Evolutionary conservation across 352 stramenopile species (phyloP).

Genomic region (Phytopythium chamaehyphon): DNA sequence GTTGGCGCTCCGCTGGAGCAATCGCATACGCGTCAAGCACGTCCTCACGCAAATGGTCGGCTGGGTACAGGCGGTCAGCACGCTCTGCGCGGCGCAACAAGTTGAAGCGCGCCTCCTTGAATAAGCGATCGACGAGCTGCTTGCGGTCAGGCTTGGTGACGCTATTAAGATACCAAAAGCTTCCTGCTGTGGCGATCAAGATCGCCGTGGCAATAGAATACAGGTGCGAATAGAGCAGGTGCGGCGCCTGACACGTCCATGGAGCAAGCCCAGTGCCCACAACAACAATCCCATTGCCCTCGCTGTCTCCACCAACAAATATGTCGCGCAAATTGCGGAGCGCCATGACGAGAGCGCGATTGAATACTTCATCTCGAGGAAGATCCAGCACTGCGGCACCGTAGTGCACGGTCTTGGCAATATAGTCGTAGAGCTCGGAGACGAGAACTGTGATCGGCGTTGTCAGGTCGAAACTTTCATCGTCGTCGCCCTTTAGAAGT

Average conservation of each 20-base stretch:
- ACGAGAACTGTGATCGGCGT: conserved; percentile 39
- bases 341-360: conserved; percentile 55
- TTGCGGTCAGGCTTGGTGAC: conserved; percentile 40
- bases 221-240: conserved; percentile 40
- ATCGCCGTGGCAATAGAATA: conserved; percentile 36
- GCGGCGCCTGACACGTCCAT: conserved; percentile 45
- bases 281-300: conserved; percentile 18
- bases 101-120: conserved; percentile 68
- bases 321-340: conserved; percentile 50
- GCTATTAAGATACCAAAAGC: conserved; percentile 29
- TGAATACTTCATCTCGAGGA: conserved; percentile 50
- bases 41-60: conserved; percentile 54
- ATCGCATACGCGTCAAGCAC: conserved; percentile 34
- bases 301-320: conserved; percentile 35
- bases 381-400: conserved; percentile 37
- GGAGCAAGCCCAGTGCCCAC: conserved; percentile 39
- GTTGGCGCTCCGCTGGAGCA: conserved; percentile 20
- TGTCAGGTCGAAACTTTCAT: conserved; percentile 9
- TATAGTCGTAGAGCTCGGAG: conserved; percentile 41
- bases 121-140: conserved; percentile 49
- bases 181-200: conserved; percentile 18
- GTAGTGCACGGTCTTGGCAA: conserved; percentile 37
- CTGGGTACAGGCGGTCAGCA: conserved; percentile 41
- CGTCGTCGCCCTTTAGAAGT: conserved; percentile 11
- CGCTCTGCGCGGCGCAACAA: conserved; percentile 39